A percentile compares a stretch with the other conserved stretches of the same genome.
Evolutionary conservation across 352 stramenopile genomes (phyloP).

Genomic region (Globisporangium alternatum): DNA sequence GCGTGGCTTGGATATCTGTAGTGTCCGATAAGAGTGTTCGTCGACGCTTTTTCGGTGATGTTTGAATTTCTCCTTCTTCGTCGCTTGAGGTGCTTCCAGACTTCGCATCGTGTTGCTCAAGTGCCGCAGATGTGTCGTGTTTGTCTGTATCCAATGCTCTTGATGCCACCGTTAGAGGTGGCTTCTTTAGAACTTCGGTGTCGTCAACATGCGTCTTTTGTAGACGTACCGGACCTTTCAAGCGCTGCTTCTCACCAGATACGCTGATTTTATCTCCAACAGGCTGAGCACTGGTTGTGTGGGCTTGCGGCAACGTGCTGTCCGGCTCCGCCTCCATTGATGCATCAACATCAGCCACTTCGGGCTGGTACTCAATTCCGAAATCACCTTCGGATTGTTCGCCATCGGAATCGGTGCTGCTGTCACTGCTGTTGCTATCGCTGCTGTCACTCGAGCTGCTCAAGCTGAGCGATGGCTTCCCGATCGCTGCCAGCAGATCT

Average conservation of each 20-base stretch:
- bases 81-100: background rate
- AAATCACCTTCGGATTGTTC: background rate
- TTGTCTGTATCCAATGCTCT: too few relatives aligned
- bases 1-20: background rate
- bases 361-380: slow-evolving; percentile 2
- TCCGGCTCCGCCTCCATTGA: background rate
- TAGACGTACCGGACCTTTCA: too few relatives aligned
- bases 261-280: too few relatives aligned
- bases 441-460: slow-evolving; percentile 25
- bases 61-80: background rate
- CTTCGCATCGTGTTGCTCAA: background rate
- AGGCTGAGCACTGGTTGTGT: background rate
- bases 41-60: background rate
- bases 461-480: background rate
- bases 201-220: too few relatives aligned
- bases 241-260: too few relatives aligned
- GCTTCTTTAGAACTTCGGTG: too few relatives aligned
- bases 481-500: background rate
- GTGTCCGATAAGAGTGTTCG: background rate
- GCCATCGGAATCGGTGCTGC: slow-evolving; percentile 19
- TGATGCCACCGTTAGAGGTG: too few relatives aligned
- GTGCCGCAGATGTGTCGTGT: background rate
- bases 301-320: background rate
- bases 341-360: slow-evolving; percentile 7
- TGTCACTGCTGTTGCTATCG: slow-evolving; percentile 28